phyloP scores from a whole-genome alignment of 225 moss, liverwort and hornwort genomes.

The Neckera pumila region DNA sequence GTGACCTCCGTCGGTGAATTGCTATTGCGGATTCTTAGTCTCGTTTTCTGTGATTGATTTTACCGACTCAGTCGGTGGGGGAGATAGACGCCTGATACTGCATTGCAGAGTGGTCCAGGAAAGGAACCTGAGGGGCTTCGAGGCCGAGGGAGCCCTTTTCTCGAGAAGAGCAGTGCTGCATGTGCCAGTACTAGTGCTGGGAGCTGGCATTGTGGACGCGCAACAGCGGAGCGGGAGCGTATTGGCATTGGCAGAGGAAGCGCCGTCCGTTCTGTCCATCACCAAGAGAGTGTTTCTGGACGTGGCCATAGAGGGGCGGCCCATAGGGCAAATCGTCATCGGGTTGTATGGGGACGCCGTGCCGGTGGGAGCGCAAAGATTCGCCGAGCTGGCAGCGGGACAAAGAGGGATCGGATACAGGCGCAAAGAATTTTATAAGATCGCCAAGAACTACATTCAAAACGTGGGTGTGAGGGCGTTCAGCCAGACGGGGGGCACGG shows the following conservation, averaged over 20 bases:
- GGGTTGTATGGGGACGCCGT: constrained; percentile 71
- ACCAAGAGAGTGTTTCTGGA: constrained; percentile 81
- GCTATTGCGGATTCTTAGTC: background rate
- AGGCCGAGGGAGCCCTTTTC: background rate
- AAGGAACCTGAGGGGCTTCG: background rate
- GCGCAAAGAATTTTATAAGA: constrained; percentile 79
- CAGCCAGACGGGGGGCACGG: constrained; percentile 62
- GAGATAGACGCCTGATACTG: background rate
- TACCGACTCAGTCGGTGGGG: background rate
- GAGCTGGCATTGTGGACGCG: background rate
- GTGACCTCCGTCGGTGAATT: background rate
- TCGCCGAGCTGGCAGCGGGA: constrained; percentile 66
- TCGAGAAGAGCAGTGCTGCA: constrained; percentile 11
- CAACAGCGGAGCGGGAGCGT: background rate
- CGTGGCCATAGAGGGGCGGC: constrained; percentile 71
- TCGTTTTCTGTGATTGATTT: background rate
- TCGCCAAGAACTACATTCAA: constrained; percentile 70
- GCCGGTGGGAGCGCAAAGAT: constrained; percentile 68
- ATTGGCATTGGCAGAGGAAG: constrained; percentile 8
- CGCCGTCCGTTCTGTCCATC: constrained; percentile 1
- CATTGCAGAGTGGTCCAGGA: constrained; percentile 21
- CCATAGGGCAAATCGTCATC: constrained; percentile 65
- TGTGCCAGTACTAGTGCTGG: background rate
- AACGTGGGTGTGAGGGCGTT: constrained; percentile 74
- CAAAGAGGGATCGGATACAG: constrained; percentile 68